phyloP scores from a whole-genome alignment of 495 filamentous ascomycete genomes.

The Penicillium lagena region DNA sequence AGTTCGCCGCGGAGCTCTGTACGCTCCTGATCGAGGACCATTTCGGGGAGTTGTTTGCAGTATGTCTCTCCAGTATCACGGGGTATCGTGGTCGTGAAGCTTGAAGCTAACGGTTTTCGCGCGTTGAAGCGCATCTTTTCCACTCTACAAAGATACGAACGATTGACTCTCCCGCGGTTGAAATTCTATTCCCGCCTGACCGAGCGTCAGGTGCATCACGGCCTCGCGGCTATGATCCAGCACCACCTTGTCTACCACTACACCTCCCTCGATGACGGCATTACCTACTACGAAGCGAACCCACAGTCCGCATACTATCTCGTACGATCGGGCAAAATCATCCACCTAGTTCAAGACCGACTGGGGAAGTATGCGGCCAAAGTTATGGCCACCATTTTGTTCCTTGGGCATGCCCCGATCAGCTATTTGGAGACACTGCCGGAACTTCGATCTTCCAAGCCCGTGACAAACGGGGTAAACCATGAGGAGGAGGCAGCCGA shows the following conservation, averaged over 20 bases:
- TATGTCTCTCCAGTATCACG: conserved; percentile 41
- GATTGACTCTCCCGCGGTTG: conserved; percentile 64
- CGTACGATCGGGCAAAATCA: conserved; percentile 73
- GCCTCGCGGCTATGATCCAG: conserved; percentile 77
- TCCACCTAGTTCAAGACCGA: conserved; percentile 62
- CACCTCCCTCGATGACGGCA: conserved; percentile 52
- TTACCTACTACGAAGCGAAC: conserved; percentile 76
- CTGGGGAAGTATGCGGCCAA: conserved; percentile 64
- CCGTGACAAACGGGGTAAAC: conserved; percentile 26
- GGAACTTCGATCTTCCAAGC: conserved; percentile 17
- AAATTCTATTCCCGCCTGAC: conserved; percentile 60
- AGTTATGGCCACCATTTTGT: conserved; percentile 66
- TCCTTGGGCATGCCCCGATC: conserved; percentile 71
- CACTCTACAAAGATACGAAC: conserved; percentile 69
- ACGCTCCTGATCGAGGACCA: conserved; percentile 80
- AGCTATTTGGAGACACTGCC: conserved; percentile 53
- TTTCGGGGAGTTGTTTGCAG: conserved; percentile 83
- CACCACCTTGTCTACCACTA: conserved; percentile 78
- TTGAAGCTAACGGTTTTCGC: conserved; percentile 1
- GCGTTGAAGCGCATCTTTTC: conserved; percentile 63
- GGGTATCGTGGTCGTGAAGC: not conserved
- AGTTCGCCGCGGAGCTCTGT: conserved; percentile 74
- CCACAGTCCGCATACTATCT: conserved; percentile 69
- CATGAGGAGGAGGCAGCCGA: conserved; percentile 22
- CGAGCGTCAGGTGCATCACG: conserved; percentile 64